Evolutionary conservation across 2,329 filamentous ascomycete genomes (phyloP), one percentile per base, ranked within the genome.

Genomic region (Exophiala viscosa): DNA sequence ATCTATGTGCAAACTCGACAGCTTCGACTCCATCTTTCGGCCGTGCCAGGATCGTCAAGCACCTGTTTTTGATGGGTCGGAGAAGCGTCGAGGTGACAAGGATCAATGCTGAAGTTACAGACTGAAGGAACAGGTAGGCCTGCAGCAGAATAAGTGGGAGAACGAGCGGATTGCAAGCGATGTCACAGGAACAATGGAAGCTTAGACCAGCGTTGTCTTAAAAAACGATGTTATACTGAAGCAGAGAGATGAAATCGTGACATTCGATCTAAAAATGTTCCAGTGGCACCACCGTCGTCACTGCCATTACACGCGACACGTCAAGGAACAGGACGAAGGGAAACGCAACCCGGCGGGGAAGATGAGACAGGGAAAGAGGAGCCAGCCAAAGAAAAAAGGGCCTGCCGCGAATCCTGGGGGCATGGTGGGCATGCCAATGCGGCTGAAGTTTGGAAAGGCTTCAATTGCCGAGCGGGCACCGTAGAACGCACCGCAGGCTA

Each of bases 1-100:
- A 39, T 60, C 55, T 35, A 62, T 48, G 48, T 54, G 59, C 36
- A 61, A 46, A 17, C 23, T 28, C 3, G 55, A 40, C 36, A 59
- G 11, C 39, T 61, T 62, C 34, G 58, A 52, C 39, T 59, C 55
- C 56, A 60, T 59, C 23, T 23, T 18, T 17, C 4, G 17, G 9
- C 10, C 18, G 20, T 14, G 8, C 2, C 20, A 18, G 14, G 38
- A 28, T 28, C 3, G 2, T 4, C 3, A 28, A 28, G 23, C 23
- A 5, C 23, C 23, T n/a, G 34, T 36, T 36, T 13, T 18, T 15
- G 13, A 15, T 10, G 28, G 41, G 15, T 32, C 3, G 28, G 23
- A 13, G 13, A 23, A 17, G 41, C 10, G 14, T 28, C 14, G 41
- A 31, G 10, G 13, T 28, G 9, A 20, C 41, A 23, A 14, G 41